Evolutionary conservation across 129 eudicot genomes (phyloP), one percentile per base, ranked within the genome.

Genomic region (Flaveria linearis): DNA sequence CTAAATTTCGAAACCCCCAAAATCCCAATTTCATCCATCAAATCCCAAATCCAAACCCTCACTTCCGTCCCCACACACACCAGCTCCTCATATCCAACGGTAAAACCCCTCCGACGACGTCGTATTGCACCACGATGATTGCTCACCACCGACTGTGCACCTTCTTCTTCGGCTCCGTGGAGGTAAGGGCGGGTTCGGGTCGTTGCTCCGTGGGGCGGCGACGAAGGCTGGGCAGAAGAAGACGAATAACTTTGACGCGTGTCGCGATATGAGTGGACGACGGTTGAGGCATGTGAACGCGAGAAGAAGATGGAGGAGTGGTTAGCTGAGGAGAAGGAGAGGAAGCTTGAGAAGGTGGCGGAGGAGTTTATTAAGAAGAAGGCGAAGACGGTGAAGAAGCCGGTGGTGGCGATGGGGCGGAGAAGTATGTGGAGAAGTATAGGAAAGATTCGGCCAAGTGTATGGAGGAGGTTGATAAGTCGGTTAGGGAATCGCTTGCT

Each of bases 231-330:
- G 99, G 23, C 99, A 94, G 77, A 93, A 93, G 84, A 94, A 91
- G 83, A 91, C 97, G 39, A 94, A 87, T 57, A 94, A 94, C 64
- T 94, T 94, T 39, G 99, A 91, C 67, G 99, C 99, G 47, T 94
- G 99, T 73, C 77, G 99, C 50, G 99, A 94, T 80, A 91, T 94
- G 99, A 94, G 93, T 77, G 99, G 99, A n/a, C 82, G 99, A 82
- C 86, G 99, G 84, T 50, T 94, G 81, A 81, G 93, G 84, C 97
- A 91, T n/a, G 97, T 87, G 82, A 88, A 91, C 41, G 94, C 92
- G 96, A 91, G 88, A 94, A 91, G 96, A 94, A 86, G 90, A 76
- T 94, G 84, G 97, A 94, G 78, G 99, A 94, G 80, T 91, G 97
- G 99, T 83, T 50, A 78, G 97, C 92, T 7, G 97, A 86, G 53